phyloP scores from a whole-genome alignment of 1,284 basidiomycete species.

The Macrocystidia cucumis region DNA sequence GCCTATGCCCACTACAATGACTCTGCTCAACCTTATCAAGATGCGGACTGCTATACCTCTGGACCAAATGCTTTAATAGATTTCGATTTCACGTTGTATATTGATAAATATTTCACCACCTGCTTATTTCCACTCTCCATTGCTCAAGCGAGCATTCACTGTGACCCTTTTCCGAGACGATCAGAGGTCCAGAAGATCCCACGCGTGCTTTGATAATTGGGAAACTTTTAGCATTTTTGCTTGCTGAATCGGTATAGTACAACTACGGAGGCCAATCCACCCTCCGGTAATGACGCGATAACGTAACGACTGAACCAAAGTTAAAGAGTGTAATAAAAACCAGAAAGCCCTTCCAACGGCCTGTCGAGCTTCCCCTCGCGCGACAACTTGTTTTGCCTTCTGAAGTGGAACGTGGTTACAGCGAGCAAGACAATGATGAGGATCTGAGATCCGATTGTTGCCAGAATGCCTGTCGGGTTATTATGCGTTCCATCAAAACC shows the following conservation, averaged over 20 bases:
- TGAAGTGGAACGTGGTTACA: conserved; percentile 19
- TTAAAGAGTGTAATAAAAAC: conserved; percentile 24
- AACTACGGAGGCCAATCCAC: too few species aligned
- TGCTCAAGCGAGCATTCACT: too few species aligned
- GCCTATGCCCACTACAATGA: conserved; percentile 53
- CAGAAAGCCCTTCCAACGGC: conserved; percentile 20
- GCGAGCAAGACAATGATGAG: conserved; percentile 18
- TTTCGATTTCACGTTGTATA: not conserved
- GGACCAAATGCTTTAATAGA: conserved; percentile 30
- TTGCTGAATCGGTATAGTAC: too few species aligned
- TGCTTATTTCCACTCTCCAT: too few species aligned
- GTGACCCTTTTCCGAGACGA: too few species aligned
- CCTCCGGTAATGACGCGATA: too few species aligned
- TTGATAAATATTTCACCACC: too few species aligned
- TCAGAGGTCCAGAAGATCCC: too few species aligned
- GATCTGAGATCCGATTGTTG: conserved; percentile 23
- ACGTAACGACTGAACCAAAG: too few species aligned
- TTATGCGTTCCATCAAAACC: not conserved
- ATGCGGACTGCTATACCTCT: conserved; percentile 29
- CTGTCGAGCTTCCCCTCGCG: not conserved
- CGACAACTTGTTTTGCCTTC: conserved; percentile 16
- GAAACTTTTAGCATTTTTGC: too few species aligned
- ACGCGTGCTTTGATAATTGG: too few species aligned
- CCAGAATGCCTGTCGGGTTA: conserved; percentile 25
- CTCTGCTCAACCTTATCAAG: conserved; percentile 51